Base-by-base conservation (phyloP, 805 yeast genomes). In the Wickerhamomyces kurtzmanii region DNA sequence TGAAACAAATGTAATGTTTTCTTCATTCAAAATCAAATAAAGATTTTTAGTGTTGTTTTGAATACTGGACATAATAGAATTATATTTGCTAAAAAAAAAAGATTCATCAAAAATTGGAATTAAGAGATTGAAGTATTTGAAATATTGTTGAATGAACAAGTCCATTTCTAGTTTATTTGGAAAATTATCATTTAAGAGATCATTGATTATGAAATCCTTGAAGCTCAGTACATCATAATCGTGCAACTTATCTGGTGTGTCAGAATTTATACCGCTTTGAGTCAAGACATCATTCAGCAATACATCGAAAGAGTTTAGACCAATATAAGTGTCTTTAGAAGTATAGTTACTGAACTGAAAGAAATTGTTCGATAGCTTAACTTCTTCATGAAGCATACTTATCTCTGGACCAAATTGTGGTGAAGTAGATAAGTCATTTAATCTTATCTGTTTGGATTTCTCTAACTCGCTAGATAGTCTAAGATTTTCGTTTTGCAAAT, bases 401-500 rank as follows among this genome's bases (percentile, higher is more conserved):
- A 15, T n/a, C 8, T 8, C 21, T 23, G 5, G 26, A 5, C 11
- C 11, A 7, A 11, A 15, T 15, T 8, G 14, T n/a, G 15, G 12
- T 20, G 5, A n/a, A 10, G 32, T 32, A 1, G 40, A 35, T 10
- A 34, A 26, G 18, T 31, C 38, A 24, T 30, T 13, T 24, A 8
- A 7, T n/a, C n/a, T 20, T 23, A 15, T 41, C 26, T 11, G 31
- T 34, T 15, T 23, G 12, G 14, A 27, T 35, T 42, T 48, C 19
- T 50, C 53, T 23, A 57, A 31, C 29, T 59, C 62, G 4, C 54
- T 32, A 26, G 57, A 46, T 23, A 70, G 45, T 28, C 47, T 47
- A 22, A 60, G 54, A 31, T 68, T 57, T 33, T 70, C 77, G 24
- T 69, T 68, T 45, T 80, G 86, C 30, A 80, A 54, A 19, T 65